Conservation (phyloP, 2,329 filamentous ascomycete species). For the Ophiostoma ips region DNA sequence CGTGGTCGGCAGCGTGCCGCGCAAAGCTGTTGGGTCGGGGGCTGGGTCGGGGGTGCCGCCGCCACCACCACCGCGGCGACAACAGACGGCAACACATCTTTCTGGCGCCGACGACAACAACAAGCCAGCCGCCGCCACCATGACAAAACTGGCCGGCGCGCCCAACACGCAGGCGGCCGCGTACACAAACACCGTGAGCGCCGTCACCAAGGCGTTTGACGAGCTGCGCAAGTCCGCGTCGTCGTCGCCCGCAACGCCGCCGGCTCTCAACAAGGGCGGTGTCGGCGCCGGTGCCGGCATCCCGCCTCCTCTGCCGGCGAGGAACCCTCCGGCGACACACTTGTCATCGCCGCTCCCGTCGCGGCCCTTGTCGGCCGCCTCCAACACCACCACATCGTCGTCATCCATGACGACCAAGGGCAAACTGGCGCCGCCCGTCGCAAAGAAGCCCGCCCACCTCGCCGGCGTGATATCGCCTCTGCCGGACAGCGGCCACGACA, state of each 20-base stretch:
- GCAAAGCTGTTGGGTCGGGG: background rate
- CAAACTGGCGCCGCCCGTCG: slow-evolving; percentile 41
- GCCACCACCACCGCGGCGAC: background rate
- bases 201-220: slow-evolving; percentile 10
- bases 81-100: background rate
- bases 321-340: slow-evolving; percentile 1
- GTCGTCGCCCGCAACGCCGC: background rate
- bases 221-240: slow-evolving; percentile 6
- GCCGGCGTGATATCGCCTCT: slow-evolving; percentile 16
- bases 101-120: background rate
- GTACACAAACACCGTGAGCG: slow-evolving; percentile 2
- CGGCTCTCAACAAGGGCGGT: background rate
- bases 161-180: background rate
- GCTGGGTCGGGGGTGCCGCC: slow-evolving; percentile 2
- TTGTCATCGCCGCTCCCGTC: slow-evolving; percentile 3
- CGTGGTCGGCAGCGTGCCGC: background rate
- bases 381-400: slow-evolving; percentile 18
- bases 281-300: background rate
- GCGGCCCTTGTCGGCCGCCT: slow-evolving; percentile 18
- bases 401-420: slow-evolving; percentile 14
- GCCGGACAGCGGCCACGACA: slow-evolving; percentile 1
- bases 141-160: background rate
- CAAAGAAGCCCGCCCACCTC: slow-evolving; percentile 48
- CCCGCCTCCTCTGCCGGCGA: background rate
- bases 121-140: background rate